Base-by-base conservation (phyloP, 2,329 filamentous ascomycete species). In the Pseudocercospora macadamiae region DNA sequence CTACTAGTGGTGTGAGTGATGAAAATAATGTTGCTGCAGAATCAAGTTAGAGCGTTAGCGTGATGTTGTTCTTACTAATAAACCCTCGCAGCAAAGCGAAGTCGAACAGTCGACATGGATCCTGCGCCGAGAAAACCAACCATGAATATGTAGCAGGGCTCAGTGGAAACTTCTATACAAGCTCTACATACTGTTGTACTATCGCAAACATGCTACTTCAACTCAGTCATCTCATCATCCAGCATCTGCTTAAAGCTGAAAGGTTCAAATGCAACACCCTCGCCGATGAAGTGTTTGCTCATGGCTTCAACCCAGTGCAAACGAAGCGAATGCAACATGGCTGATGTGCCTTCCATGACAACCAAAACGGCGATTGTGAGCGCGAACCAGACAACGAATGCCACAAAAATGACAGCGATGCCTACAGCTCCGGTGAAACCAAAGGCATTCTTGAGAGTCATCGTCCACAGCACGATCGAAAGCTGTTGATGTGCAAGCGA, bases 401-500 rank as follows among this genome's bases (percentile, higher is more conserved):
- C 86, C 51, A 89, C 76, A 48, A 97, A 89, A 67, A 93, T 86
- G 79, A 90, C 87, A 68, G 96, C 82, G 49, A 93, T 86, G 56
- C 93, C 93, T 0, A 84, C 61, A 47, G 84, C 80, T 18, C 70
- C 69, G 1, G 80, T 82, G 67, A 82, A 85, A 21, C 78, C 78
- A 59, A 99, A 89, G 3, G 90, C 89, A 52, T 87, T 88, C 26
- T 83, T 89, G 51, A 99, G 82, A 1, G 95, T 99, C 95, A 99
- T 99, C 70, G 85, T 85, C 95, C 95, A 99, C 48, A 99, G 84
- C 64, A 99, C 95, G 65, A 93, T 89, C 49, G 91, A 96, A 61
- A 99, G 87, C 83, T 97, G 95, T 76, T 99, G 95, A 82, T 99
- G 95, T 28, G 95, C 95, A 60, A 99, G 88, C 1, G 95, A 99